These are phyloP conservation scores for Botrytis squamosa DNA, from an alignment of 2,329 filamentous ascomycete genomes.

Conservation along the genomic window DNA sequence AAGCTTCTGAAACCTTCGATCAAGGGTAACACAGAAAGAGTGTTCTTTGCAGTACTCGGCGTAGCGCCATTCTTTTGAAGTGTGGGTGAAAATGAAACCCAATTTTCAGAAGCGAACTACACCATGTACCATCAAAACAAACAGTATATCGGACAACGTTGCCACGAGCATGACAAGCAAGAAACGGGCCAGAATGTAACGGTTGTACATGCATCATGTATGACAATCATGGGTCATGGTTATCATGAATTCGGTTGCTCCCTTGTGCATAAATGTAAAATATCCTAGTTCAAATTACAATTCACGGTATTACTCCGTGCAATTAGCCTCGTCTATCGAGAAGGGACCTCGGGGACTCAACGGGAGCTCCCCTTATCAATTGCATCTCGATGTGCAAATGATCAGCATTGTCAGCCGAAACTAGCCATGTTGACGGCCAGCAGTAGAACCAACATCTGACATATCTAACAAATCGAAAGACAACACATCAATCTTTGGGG, in stretches of 20 bases:
- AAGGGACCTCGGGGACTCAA: neutral
- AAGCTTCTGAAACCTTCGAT: slow-evolving; percentile 21
- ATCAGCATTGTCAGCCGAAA: neutral
- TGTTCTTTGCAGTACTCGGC: slow-evolving; percentile 7
- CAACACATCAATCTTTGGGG: slow-evolving; percentile 10
- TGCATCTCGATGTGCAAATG: slow-evolving; percentile 4
- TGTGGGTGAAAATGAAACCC: slow-evolving; percentile 11
- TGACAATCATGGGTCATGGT: neutral
- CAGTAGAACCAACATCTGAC: slow-evolving; percentile 10
- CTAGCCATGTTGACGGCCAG: neutral
- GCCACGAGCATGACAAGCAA: slow-evolving; percentile 20
- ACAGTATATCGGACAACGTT: slow-evolving; percentile 14
- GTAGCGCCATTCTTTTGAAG: neutral
- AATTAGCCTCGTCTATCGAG: slow-evolving; percentile 8
- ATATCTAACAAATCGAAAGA: slow-evolving; percentile 1
- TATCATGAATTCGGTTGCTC: slow-evolving; percentile 8
- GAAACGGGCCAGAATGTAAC: slow-evolving; percentile 10
- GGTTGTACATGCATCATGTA: slow-evolving; percentile 13
- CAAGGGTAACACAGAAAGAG: neutral
- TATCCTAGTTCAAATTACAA: neutral
- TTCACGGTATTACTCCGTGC: neutral
- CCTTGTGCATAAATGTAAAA: neutral
- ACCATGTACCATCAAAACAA: neutral
- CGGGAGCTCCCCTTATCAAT: neutral
- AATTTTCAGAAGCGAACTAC: neutral